Evolutionary conservation across 257 asterid species (phyloP), one percentile per base, ranked within the genome.

Genomic region (Solanum chmielewskii): DNA sequence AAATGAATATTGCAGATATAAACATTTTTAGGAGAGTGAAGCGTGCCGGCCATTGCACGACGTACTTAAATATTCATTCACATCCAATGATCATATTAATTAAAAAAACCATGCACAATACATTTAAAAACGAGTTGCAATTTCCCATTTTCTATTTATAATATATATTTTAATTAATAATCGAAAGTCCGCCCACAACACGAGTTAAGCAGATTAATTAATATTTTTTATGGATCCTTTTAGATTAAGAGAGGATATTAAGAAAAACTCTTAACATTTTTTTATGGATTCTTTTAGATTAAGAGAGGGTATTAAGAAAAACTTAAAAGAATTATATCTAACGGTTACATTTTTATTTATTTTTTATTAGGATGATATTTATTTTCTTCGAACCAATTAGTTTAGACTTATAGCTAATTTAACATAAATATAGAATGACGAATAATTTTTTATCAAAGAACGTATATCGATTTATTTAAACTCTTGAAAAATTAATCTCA

Each of bases 41-140:
- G 21, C 20, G 64, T 47, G 76, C 89, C 87, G 76, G 87, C 87
- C 89, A 20, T 49, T 39, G 87, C 87, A 87, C 89, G 89, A 69
- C 73, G 45, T 52, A 49, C 70, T 78, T 27, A 27, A 5, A 49
- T 80, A 49, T 80, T 80, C 27, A 29, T 47, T 16, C 42, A 9
- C 27, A 45, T 10, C 85, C 29, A 80, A 80, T 80, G 18, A 80
- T 49, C 27, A 81, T 29, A 49, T 0, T 29, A 81, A 81, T 2
- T 47, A 5, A 81, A 81, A 7, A 77, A 78, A 29, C 7, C 68
- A 81, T 81, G 75, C 86, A 87, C 14, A 81, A 87, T 87, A 35
- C 89, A 83, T 70, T 77, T 70, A 69, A 9, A 47, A 80, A 16
- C 66, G 18, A 80, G 66, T 45, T 59, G 13, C 6, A 14, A 78